Conservation (phyloP, 1,139 yeast species). For the Blastobotrys buckinghamii region DNA sequence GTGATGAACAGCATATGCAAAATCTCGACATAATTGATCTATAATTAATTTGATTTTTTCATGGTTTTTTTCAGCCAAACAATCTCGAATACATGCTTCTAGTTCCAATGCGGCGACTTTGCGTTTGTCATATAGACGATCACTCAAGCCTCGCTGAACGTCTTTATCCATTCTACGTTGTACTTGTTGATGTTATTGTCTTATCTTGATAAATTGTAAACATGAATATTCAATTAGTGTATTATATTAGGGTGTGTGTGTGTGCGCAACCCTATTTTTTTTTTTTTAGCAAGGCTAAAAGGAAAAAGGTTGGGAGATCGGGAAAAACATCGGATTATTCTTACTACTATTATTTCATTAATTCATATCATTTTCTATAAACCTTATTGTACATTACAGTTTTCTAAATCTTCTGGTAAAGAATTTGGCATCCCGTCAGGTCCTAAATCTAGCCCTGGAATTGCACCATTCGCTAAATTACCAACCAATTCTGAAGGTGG, state of each 20-base stretch:
- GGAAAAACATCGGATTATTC: too few relatives aligned
- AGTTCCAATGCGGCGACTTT: conserved; percentile 91
- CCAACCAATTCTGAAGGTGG: conserved; percentile 81
- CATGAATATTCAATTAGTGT: too few relatives aligned
- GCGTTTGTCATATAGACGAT: conserved; percentile 88
- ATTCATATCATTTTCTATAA: too few relatives aligned
- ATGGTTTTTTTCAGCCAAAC: conserved; percentile 60
- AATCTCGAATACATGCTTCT: conserved; percentile 71
- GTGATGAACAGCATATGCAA: conserved; percentile 70
- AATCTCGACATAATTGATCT: conserved; percentile 60
- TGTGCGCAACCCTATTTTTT: too few relatives aligned
- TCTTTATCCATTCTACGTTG: conserved; percentile 60
- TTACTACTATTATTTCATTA: too few relatives aligned
- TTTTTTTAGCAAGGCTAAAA: too few relatives aligned
- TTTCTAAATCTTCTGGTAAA: conserved; percentile 14
- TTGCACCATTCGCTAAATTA: conserved; percentile 47
- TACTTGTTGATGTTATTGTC: too few relatives aligned
- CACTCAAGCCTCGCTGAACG: conserved; percentile 76
- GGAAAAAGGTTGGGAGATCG: too few relatives aligned
- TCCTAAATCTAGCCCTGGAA: conserved; percentile 47
- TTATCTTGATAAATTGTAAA: too few relatives aligned
- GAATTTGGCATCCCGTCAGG: conserved; percentile 14
- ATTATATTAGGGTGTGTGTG: too few relatives aligned
- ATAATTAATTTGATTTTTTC: conserved; percentile 65
- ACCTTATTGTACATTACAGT: conserved; percentile 15